Conservation (phyloP, 2,329 filamentous ascomycete genomes). For the Calycina marina region DNA sequence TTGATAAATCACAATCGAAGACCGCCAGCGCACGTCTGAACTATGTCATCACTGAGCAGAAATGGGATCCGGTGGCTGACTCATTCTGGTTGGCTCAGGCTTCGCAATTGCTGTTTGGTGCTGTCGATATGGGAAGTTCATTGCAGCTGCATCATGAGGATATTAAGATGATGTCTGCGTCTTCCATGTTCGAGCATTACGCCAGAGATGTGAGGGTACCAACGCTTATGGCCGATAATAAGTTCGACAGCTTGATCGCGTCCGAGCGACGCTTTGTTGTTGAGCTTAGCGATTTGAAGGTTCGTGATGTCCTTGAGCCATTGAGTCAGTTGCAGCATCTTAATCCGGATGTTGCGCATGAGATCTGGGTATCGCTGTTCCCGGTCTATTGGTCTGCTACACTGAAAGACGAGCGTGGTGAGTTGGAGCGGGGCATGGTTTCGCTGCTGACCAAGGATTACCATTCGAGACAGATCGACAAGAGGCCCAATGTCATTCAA, state of each 20-base stretch:
- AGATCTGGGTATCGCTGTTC: constrained; percentile 84
- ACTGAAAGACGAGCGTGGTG: constrained; percentile 72
- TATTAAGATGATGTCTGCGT: constrained; percentile 63
- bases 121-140: constrained; percentile 69
- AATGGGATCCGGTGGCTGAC: constrained; percentile 90
- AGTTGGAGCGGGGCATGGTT: constrained; percentile 86
- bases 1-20: constrained; percentile 87
- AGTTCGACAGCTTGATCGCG: constrained; percentile 64
- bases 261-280: constrained; percentile 70
- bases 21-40: constrained; percentile 77
- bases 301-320: constrained; percentile 79
- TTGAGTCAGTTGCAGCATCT: constrained; percentile 85
- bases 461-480: constrained; percentile 86
- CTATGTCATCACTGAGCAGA: constrained; percentile 82
- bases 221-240: constrained; percentile 64
- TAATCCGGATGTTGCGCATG: constrained; percentile 66
- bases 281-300: constrained; percentile 73
- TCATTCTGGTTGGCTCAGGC: constrained; percentile 97
- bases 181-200: constrained; percentile 59
- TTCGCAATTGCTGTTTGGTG: constrained; percentile 81
- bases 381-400: constrained; percentile 88
- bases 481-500: constrained; percentile 88
- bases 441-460: constrained; percentile 86
- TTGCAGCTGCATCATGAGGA: constrained; percentile 73
- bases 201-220: constrained; percentile 50